These are phyloP conservation scores for Boletus huronensis DNA, from an alignment of 768 basidiomycete species.

Conservation along the genomic window DNA sequence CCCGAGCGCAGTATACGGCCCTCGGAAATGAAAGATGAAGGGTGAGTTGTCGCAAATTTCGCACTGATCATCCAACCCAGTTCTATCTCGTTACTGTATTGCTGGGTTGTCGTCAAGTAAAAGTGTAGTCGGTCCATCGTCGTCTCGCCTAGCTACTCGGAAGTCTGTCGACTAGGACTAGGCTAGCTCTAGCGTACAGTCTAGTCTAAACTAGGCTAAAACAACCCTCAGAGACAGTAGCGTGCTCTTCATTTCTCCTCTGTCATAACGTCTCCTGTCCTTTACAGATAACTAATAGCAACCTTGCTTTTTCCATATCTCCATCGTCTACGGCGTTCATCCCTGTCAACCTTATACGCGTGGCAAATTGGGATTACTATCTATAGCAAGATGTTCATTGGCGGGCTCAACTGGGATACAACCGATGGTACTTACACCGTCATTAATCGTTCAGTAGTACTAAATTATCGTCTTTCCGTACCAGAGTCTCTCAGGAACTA, in stretches of 20 bases:
- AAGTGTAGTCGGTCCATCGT: conserved; percentile 43
- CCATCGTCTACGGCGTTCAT: conserved; percentile 25
- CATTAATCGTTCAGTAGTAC: conserved; percentile 44
- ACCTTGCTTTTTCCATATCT: conserved; percentile 42
- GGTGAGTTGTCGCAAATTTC: conserved; percentile 59
- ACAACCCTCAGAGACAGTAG: conserved; percentile 62
- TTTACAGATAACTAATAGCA: conserved; percentile 82
- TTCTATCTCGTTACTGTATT: conserved; percentile 13
- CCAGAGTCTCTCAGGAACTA: conserved; percentile 78
- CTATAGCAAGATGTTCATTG: conserved; percentile 99
- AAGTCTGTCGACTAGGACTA: conserved; percentile 62
- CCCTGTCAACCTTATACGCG: conserved; percentile 25
- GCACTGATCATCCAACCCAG: conserved; percentile 12
- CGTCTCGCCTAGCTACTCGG: conserved; percentile 42
- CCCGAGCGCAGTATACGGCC: conserved; percentile 70
- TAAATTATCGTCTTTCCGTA: conserved; percentile 32
- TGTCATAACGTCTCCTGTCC: conserved; percentile 59
- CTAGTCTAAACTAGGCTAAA: conserved; percentile 82
- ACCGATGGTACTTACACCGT: conserved; percentile 80
- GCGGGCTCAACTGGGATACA: conserved; percentile 99
- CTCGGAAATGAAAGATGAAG: conserved; percentile 96
- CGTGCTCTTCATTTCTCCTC: conserved; percentile 56
- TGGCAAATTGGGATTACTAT: conserved; percentile 26
- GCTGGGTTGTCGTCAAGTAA: conserved; percentile 28
- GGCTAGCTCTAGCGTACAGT: conserved; percentile 75